Evolutionary conservation across 768 basidiomycete species (phyloP), one percentile per base, ranked within the genome.

Genomic region (Trametes meyenii): DNA sequence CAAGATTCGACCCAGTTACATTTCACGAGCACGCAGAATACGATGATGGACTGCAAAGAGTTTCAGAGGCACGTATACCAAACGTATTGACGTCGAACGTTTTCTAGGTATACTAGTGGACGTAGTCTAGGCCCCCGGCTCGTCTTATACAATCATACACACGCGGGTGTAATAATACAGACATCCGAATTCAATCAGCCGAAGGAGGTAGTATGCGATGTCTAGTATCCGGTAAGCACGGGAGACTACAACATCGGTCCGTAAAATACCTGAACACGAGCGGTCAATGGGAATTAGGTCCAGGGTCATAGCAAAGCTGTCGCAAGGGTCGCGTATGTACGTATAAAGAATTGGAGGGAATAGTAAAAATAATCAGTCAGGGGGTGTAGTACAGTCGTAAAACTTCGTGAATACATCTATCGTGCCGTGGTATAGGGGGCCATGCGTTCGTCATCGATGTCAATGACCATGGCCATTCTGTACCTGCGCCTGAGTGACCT

Each of bases 391-490:
- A 56, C 61, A 56, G 38, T 60, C 59, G 36, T 56, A 16, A 55
- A 29, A 24, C 53, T 42, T 56, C 61, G 54, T 62, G 36, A 33
- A 58, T 56, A 54, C 61, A 62, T 43, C 35, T 29, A n/a, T 12
- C 10, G 46, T 44, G 24, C 49, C 45, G 36, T 58, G 19, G 21
- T 24, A 23, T 43, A n/a, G 49, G n/a, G n/a, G 6, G 23, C 0
- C 14, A 24, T 6, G 23, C 16, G 21, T 21, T 5, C 24, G 6
- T 4, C 14, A 29, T 2, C 19, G 26, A 19, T 24, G 43, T 56
- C 24, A 48, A 13, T 42, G 50, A n/a, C 48, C 45, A 14, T 39
- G 21, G 49, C 62, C 56, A 40, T 62, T 58, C 17, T 44, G 44
- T 38, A 44, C 36, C 33, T 52, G 42, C 12, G 45, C 16, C 10